Conservation (phyloP, 73 alveolate species). For the Loxodes magnus region DNA sequence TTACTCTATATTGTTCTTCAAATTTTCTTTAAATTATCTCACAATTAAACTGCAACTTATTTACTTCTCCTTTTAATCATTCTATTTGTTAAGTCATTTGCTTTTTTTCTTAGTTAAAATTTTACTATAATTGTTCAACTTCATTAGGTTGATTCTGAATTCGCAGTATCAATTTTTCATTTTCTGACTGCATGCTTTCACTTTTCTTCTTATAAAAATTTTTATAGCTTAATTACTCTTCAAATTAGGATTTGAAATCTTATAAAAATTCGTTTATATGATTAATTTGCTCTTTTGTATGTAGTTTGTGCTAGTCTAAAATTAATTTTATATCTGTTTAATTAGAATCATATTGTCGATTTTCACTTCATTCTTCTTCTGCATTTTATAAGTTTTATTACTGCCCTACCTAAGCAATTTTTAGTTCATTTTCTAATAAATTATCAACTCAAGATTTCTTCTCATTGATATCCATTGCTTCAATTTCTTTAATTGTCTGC, state of each 20-base stretch:
- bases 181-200: slow-evolving; percentile 5
- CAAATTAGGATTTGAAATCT: no score
- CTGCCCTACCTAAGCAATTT: no score
- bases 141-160: slow-evolving; percentile 9
- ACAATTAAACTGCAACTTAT: not conserved
- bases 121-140: not conserved
- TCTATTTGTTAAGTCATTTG: not conserved
- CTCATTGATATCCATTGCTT: no score
- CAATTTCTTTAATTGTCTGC: no score
- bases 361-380: not conserved
- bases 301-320: not conserved
- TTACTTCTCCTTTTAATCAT: not conserved
- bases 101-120: not conserved
- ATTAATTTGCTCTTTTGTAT: not conserved
- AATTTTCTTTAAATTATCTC: not conserved
- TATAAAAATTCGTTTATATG: slow-evolving; percentile 1
- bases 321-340: no score
- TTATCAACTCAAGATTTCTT: no score
- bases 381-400: not conserved
- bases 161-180: slow-evolving; percentile 2
- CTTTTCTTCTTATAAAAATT: slow-evolving; percentile 7
- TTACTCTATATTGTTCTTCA: not conserved
- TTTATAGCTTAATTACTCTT: no score
- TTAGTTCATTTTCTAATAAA: no score
- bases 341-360: not conserved